Evolutionary conservation across 352 stramenopile species (phyloP), one percentile per base, ranked within the genome.

Genomic region (Pythium biforme): DNA sequence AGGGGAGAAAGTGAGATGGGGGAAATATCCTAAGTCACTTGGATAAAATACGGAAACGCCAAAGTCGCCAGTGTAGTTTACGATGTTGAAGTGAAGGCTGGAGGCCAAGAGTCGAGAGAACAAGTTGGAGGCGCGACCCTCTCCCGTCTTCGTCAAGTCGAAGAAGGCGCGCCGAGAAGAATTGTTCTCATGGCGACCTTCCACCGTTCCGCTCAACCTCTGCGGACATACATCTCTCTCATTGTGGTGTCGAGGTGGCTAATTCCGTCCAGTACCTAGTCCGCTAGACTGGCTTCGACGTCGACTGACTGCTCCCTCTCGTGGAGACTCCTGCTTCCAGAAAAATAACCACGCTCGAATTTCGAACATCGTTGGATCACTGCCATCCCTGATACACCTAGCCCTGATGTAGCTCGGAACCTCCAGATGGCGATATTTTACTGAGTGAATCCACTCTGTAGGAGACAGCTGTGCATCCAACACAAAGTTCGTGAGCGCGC

Each of bases 41-140:
- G 26, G 22, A 69, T 59, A 69, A 69, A 69, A 64, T 69, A 69
- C 62, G 48, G 62, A 69, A 69, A 56, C 53, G 22, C 20, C 19
- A 15, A 20, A 39, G 6, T 20, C 9, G 8, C 25, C 29, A 47
- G 15, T 26, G 62, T 69, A 69, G 20, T 62, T 69, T 69, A 64
- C 49, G 47, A 69, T 64, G 62, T 69, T 69, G 62, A 69, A 69
- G 62, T 69, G 62, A 63, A 68, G 34, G 53, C 58, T 40, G 17
- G 20, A 4, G 19, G 4, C n/a, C 27, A 49, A 14, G 7, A 55
- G 41, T 51, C 40, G 40, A 47, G 39, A 55, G 48, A 59, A 43
- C 19, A 49, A n/a, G 7, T 46, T 37, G 8, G 31, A 37, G 17
- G 4, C 14, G 11, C 22, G 29, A 22, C 54, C n/a, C 34, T 58